Conservation (phyloP, 2,329 filamentous ascomycete species). For the Ceratocystis harringtonii region DNA sequence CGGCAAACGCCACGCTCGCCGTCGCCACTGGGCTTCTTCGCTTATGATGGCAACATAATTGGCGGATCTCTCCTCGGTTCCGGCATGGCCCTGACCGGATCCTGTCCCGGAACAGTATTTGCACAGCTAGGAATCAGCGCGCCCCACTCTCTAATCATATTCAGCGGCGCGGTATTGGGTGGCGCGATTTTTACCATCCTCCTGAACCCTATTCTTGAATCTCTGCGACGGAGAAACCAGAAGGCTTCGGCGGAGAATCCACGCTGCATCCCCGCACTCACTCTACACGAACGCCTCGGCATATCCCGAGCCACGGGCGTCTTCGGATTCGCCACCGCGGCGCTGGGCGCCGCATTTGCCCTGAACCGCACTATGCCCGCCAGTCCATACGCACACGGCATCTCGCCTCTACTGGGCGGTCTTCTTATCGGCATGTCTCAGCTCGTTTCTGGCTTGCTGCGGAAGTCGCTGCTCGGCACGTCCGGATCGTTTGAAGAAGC, state of each 20-base stretch:
- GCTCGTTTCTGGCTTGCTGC: constrained; percentile 37
- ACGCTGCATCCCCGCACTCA: constrained; percentile 20
- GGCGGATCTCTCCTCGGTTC: constrained; percentile 46
- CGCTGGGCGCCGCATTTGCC: constrained; percentile 26
- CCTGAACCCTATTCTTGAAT: constrained; percentile 24
- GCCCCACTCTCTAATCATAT: constrained; percentile 34
- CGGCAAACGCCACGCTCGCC: constrained; percentile 34
- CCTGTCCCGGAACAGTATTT: constrained; percentile 51
- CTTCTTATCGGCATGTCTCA: constrained; percentile 44
- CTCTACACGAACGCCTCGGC: constrained; percentile 29
- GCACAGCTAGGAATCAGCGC: constrained; percentile 43
- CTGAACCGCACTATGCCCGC: constrained; percentile 24
- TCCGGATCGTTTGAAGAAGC: constrained; percentile 47
- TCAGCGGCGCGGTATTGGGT: constrained; percentile 40
- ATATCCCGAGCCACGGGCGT: constrained; percentile 27
- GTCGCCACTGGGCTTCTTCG: constrained; percentile 38
- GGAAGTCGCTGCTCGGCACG: constrained; percentile 42
- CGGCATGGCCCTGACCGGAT: constrained; percentile 52
- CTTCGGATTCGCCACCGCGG: constrained; percentile 30
- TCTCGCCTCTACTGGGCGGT: constrained; percentile 39
- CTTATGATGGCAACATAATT: constrained; percentile 49
- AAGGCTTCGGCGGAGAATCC: constrained; percentile 8
- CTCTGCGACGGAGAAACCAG: not conserved
- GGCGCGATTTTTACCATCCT: constrained; percentile 38
- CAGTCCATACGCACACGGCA: constrained; percentile 24